Conservation (phyloP, 2,329 filamentous ascomycete genomes). For the Calonectria fujianensis region DNA sequence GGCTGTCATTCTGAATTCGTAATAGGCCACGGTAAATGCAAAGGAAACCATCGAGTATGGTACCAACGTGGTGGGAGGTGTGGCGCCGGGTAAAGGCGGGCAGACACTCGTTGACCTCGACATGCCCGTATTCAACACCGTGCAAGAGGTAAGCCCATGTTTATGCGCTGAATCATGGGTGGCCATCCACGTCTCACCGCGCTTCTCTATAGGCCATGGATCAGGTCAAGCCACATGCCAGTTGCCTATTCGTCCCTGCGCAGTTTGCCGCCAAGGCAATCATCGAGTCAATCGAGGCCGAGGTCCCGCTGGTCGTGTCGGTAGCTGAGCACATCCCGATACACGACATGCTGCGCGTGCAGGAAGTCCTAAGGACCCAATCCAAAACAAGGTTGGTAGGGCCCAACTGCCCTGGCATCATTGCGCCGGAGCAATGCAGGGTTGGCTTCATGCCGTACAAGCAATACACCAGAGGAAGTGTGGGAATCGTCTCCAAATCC, state of each 20-base stretch:
- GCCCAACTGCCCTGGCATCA: slow-evolving; percentile 88
- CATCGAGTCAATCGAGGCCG: slow-evolving; percentile 84
- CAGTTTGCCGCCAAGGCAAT: slow-evolving; percentile 80
- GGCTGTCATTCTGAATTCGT: background rate
- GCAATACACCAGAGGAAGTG: slow-evolving; percentile 72
- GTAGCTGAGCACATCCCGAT: slow-evolving; percentile 88
- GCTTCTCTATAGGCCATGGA: slow-evolving; percentile 56
- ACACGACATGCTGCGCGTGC: slow-evolving; percentile 83
- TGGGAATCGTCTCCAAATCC: slow-evolving; percentile 87
- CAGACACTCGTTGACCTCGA: slow-evolving; percentile 57
- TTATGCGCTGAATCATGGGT: background rate
- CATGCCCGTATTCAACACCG: slow-evolving; percentile 61
- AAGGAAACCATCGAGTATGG: slow-evolving; percentile 63
- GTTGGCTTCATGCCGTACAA: slow-evolving; percentile 65
- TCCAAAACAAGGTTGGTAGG: slow-evolving; percentile 83
- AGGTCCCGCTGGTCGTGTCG: slow-evolving; percentile 85
- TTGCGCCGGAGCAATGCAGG: slow-evolving; percentile 81
- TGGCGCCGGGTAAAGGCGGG: slow-evolving; percentile 61
- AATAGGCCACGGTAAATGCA: slow-evolving; percentile 62
- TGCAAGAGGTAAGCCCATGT: slow-evolving; percentile 54
- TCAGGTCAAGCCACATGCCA: slow-evolving; percentile 75
- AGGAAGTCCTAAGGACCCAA: slow-evolving; percentile 82
- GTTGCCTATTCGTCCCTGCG: slow-evolving; percentile 84
- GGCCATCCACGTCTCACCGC: slow-evolving; percentile 2
- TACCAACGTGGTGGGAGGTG: slow-evolving; percentile 62